A percentile compares a stretch with the other conserved stretches of the same genome.
Conservation (phyloP, 306 rosid species). For the Ceratonia siliqua region DNA sequence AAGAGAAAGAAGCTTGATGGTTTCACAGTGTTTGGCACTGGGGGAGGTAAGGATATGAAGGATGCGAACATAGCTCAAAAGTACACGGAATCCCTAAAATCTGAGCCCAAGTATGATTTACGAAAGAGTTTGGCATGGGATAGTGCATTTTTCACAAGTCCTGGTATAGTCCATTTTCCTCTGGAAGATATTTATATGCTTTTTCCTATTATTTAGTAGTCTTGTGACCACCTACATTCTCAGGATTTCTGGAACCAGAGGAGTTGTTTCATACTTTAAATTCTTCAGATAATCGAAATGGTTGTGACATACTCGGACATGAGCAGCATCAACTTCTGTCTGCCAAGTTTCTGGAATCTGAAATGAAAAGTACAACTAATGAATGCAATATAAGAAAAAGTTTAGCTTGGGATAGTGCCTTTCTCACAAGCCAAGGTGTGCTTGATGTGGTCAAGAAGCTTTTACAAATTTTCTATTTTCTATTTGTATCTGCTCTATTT, state of each 20-base stretch:
- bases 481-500: not conserved
- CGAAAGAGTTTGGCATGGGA: slow-evolving; percentile 84
- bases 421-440: slow-evolving; percentile 63
- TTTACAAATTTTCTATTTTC: not conserved
- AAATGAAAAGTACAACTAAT: slow-evolving; percentile 11
- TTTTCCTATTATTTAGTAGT: not conserved
- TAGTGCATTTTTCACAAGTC: slow-evolving; percentile 63
- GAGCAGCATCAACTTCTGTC: slow-evolving; percentile 45
- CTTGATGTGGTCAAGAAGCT: not conserved
- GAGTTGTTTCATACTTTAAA: slow-evolving; percentile 48
- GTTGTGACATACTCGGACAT: slow-evolving; percentile 33
- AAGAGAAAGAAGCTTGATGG: slow-evolving; percentile 56
- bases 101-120: slow-evolving; percentile 39
- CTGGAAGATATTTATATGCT: not conserved
- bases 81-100: slow-evolving; percentile 6
- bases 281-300: slow-evolving; percentile 12
- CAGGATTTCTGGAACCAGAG: slow-evolving; percentile 69
- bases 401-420: slow-evolving; percentile 71
- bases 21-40: slow-evolving; percentile 10
- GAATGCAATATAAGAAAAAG: slow-evolving; percentile 47
- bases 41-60: slow-evolving; percentile 22
- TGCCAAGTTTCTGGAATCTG: slow-evolving; percentile 41
- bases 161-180: slow-evolving; percentile 43
- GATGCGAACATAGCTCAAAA: not conserved
- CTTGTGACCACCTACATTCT: slow-evolving; percentile 2